Evolutionary conservation across 345 rosid species (phyloP).

Genomic region (Aquilaria yunnanensis): DNA sequence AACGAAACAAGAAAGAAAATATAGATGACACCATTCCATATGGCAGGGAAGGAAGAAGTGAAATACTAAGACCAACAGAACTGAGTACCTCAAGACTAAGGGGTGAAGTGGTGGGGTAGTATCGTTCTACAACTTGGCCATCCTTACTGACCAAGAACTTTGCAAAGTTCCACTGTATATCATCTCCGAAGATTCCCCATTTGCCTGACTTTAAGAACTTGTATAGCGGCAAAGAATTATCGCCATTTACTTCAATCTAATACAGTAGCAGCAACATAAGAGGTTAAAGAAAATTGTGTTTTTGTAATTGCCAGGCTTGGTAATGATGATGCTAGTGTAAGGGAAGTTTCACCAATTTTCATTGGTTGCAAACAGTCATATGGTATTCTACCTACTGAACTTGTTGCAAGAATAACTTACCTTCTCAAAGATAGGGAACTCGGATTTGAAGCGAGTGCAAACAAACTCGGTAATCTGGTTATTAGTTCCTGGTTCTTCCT

Average conservation of each 20-base stretch:
- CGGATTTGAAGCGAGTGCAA: conserved; percentile 76
- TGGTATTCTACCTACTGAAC: neutral
- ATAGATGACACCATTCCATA: neutral
- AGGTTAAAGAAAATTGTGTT: neutral
- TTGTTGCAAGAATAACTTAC: conserved; percentile 18
- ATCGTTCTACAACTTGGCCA: conserved; percentile 69
- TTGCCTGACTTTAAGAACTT: conserved; percentile 77
- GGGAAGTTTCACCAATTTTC: no score
- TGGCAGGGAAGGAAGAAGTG: neutral
- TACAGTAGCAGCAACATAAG: conserved; percentile 3
- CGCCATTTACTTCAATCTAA: conserved; percentile 87
- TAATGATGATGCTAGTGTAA: no score
- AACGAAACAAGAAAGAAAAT: neutral
- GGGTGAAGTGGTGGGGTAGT: conserved; percentile 85
- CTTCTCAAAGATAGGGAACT: conserved; percentile 81
- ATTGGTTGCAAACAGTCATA: no score
- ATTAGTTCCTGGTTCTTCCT: conserved; percentile 82
- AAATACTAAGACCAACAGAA: neutral
- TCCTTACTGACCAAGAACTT: conserved; percentile 83
- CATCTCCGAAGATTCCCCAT: conserved; percentile 80
- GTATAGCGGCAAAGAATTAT: conserved; percentile 62
- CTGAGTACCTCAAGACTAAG: conserved; percentile 60
- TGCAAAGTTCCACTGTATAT: conserved; percentile 90
- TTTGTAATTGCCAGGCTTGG: no score
- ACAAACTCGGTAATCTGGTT: conserved; percentile 58